Base-by-base conservation (phyloP, 257 asterid species). In the Plantago ovata region DNA sequence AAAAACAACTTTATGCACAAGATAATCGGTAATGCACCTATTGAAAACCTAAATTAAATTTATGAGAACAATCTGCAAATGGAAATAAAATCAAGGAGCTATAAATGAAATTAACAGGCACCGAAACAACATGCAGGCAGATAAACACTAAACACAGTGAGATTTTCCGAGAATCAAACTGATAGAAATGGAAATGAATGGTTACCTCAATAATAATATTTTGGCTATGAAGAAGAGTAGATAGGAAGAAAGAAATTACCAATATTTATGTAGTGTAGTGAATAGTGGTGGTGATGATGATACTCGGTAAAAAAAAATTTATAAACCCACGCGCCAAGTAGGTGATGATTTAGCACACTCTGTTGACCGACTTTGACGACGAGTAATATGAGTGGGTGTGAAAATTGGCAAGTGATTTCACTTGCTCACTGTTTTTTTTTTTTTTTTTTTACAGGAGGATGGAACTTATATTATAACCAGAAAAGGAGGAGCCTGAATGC, bases 281-380 rank as follows among this genome's bases (percentile, higher is more conserved):
- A 14, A 47, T 28, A 28, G 3, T 28, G 3, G 33, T 3, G 33
- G 62, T 40, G 40, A 14, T 41, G 41, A 28, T 42, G 59, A 12
- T 18, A 22, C 33, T 24, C 6, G 9, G 24, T 21, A 16, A 23
- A 7, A 8, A 13, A 10, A 18, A 13, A n/a, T 50, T 50, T 36
- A 19, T 50, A 18, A 6, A 13, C 52, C 38, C 52, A 65, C 70
- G 70, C 70, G 70, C 70, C 64, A 38, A 65, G 12, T 4, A 38
- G 18, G n/a, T 13, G 9, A 44, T n/a, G n/a, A n/a, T n/a, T n/a
- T n/a, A n/a, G n/a, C n/a, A n/a, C n/a, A n/a, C n/a, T n/a, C n/a
- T n/a, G n/a, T n/a, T n/a, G n/a, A n/a, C n/a, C n/a, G n/a, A n/a
- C n/a, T n/a, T n/a, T n/a, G n/a, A n/a, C n/a, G n/a, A n/a, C n/a